Percentiles rank a stretch among this genome's conserved stretches.
Evolutionary conservation across 139 green algal genomes (phyloP).

Genomic region (Micromonas commoda): DNA sequence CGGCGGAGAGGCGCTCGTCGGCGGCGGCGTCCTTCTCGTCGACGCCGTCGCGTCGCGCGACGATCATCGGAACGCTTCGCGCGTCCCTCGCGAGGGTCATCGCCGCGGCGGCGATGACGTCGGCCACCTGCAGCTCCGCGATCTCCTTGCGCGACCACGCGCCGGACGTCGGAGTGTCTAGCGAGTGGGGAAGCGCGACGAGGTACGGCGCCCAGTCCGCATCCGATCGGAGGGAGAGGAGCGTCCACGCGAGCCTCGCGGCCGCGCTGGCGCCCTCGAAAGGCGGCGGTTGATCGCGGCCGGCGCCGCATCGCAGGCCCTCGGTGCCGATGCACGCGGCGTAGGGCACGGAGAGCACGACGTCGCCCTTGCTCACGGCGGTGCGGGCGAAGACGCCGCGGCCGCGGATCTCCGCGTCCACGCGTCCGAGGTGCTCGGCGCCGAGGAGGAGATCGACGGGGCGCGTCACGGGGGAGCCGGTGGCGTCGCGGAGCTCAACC

Average conservation of each 20-base stretch:
- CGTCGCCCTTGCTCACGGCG: background rate
- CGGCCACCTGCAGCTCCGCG: background rate
- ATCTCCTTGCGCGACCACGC: conserved; percentile 4
- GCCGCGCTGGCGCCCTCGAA: background rate
- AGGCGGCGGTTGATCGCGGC: background rate
- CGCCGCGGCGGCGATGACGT: conserved; percentile 3
- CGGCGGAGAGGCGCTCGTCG: no score
- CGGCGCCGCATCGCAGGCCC: background rate
- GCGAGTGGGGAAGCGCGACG: background rate
- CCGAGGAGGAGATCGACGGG: no score
- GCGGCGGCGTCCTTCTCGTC: background rate
- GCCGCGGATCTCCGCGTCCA: background rate
- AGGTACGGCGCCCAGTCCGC: background rate
- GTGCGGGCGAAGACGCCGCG: background rate
- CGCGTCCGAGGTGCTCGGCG: background rate
- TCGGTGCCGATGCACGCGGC: background rate
- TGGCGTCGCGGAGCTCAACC: background rate
- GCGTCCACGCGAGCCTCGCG: background rate
- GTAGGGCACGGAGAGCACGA: background rate
- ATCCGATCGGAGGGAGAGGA: background rate
- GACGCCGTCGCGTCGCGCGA: background rate
- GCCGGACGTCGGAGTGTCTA: conserved; percentile 1
- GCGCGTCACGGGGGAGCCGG: no score
- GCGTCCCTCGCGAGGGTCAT: background rate
- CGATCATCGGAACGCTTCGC: background rate